Base-by-base conservation (phyloP, 1,284 basidiomycete species). In the Chondrostereum purpureum region DNA sequence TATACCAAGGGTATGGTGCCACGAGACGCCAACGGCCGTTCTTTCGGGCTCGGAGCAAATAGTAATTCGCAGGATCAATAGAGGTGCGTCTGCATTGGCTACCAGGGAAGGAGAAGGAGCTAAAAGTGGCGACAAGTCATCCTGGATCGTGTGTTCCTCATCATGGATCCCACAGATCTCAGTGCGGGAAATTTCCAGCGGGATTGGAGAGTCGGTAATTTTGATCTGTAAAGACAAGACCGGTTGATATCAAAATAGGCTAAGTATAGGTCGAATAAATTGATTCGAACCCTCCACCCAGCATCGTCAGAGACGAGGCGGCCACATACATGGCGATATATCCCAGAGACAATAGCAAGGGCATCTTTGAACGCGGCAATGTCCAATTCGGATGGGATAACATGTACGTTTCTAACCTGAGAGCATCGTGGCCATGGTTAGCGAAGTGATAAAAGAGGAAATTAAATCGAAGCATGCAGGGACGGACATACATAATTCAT, bases 1-100 rank as follows among this genome's bases (percentile, higher is more conserved):
- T 46, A 5, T 40, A 56, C 58, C 59, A n/a, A 61, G 52, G 3
- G 48, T 51, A 43, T 67, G 64, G 43, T 67, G 56, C 65, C 63
- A 66, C 5, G 58, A 55, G 14, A 67, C 46, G 14, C 62, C 65
- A 16, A 67, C 51, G 12, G 50, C 53, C 0, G 62, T 64, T 45
- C 58, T 52, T 0, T 45, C 20, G 4, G 39, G 42, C 27, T 31
- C 27, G 27, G 27, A 31, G 4, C 56, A 48, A 4, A 62, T 31
- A 1, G 58, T 58, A 24, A 65, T 31, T 37, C 62, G 63, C 33
- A 66, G 33, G 23, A 53, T 48, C 19, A 67, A 47, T 11, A 66
- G 51, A 5, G 59, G 50, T 13, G 34, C 42, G 27, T 51, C 48
- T 2, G 47, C 46, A 37, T 54, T 52, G 31, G 50, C 47, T 13